Evolutionary conservation across 176 grass and related monocot species (phyloP).

Genomic region (Areca catechu): DNA sequence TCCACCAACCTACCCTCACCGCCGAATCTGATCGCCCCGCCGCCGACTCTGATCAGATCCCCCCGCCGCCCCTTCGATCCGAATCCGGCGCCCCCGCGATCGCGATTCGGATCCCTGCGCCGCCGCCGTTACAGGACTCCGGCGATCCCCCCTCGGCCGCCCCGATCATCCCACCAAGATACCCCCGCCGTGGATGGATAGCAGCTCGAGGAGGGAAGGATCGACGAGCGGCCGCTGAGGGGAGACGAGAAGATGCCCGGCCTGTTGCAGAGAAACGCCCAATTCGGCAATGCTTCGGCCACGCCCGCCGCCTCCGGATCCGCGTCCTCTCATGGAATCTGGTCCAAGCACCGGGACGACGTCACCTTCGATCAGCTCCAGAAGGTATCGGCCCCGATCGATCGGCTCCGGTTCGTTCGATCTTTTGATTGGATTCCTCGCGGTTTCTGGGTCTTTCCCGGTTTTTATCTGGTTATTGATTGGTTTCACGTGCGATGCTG

Average conservation of each 20-base stretch:
- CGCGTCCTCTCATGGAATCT: constrained; percentile 41
- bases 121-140: too few relatives aligned
- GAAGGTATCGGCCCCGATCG: constrained; percentile 41
- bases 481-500: neutral
- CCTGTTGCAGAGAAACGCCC: constrained; percentile 5
- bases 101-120: constrained; percentile 11
- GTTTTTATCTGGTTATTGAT: neutral
- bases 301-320: constrained; percentile 4
- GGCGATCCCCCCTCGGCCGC: too few relatives aligned
- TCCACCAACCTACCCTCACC: neutral
- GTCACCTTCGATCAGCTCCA: constrained; percentile 96
- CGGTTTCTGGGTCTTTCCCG: constrained; percentile 4
- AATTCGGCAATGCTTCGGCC: constrained; percentile 1
- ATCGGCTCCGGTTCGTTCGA: constrained; percentile 1
- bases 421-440: constrained; percentile 1
- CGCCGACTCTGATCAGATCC: neutral
- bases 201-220: neutral
- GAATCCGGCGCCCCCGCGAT: neutral
- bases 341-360: constrained; percentile 76
- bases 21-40: constrained; percentile 9
- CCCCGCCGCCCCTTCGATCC: neutral
- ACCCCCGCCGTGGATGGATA: constrained; percentile 12
- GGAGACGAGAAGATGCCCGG: constrained; percentile 32
- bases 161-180: too few relatives aligned
- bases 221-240: neutral